Evolutionary conservation across 345 rosid genomes (phyloP).

Genomic region (Rhizophora mangle): DNA sequence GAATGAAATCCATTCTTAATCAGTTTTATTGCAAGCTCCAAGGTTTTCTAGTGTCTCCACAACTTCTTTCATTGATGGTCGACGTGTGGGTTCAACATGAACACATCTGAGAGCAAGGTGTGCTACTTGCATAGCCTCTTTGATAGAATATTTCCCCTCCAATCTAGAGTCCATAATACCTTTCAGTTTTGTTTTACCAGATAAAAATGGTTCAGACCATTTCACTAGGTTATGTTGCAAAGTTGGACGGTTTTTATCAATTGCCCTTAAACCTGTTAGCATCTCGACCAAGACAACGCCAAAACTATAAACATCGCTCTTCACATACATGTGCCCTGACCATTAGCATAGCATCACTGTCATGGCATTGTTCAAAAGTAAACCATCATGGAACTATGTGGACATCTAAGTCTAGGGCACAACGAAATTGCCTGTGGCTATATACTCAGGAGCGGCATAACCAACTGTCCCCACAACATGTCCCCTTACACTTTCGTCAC

Average conservation of each 20-base stretch:
- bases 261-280: slow-evolving; percentile 17
- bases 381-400: neutral
- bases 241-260: slow-evolving; percentile 6
- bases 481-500: neutral
- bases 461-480: slow-evolving; percentile 4
- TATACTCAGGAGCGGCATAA: slow-evolving; percentile 8
- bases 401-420: neutral
- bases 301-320: slow-evolving; percentile 18
- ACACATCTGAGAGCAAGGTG: slow-evolving; percentile 10
- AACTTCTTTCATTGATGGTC: slow-evolving; percentile 20
- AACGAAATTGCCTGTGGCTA: neutral
- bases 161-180: slow-evolving; percentile 12
- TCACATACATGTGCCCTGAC: slow-evolving; percentile 7
- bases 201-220: slow-evolving; percentile 14
- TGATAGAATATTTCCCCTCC: slow-evolving; percentile 8
- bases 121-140: slow-evolving; percentile 1
- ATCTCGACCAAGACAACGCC: slow-evolving; percentile 20
- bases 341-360: neutral
- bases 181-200: slow-evolving; percentile 2
- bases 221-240: neutral
- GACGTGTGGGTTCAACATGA: neutral
- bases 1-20: neutral
- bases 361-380: neutral
- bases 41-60: slow-evolving; percentile 9
- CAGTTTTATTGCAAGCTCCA: neutral